These are phyloP conservation scores for Geum urbanum DNA, from an alignment of 306 rosid genomes.

Conservation along the genomic window DNA sequence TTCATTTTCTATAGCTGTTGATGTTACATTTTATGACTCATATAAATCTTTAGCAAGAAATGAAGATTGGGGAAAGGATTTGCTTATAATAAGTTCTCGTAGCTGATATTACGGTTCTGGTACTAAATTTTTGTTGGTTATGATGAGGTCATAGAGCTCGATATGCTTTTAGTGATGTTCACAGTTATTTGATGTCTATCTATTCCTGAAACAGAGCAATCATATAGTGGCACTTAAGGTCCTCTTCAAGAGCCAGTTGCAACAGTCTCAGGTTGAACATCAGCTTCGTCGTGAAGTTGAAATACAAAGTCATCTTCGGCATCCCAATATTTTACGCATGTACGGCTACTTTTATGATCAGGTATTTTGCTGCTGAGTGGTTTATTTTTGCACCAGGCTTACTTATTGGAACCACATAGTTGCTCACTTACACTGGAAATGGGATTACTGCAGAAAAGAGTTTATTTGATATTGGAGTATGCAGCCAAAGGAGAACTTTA, in stretches of 20 bases:
- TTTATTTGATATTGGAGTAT: constrained; percentile 89
- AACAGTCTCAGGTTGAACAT: constrained; percentile 98
- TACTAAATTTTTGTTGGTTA: too few species aligned
- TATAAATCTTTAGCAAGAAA: not conserved
- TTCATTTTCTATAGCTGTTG: not conserved
- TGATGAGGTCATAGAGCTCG: too few species aligned
- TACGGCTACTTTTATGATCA: constrained; percentile 97
- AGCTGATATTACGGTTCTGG: too few species aligned
- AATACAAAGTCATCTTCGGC: constrained; percentile 97
- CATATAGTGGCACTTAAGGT: constrained; percentile 93
- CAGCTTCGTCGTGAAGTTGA: constrained; percentile 98
- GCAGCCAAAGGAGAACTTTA: constrained; percentile 98
- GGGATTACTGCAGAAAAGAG: constrained; percentile 68
- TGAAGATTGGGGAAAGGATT: not conserved
- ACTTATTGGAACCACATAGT: constrained; percentile 14
- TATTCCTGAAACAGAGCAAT: constrained; percentile 68
- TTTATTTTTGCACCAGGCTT: not conserved
- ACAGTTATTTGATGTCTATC: constrained; percentile 15
- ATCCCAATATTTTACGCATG: constrained; percentile 85
- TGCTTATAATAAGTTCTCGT: not conserved
- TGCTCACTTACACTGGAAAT: constrained; percentile 14
- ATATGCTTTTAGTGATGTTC: constrained; percentile 7
- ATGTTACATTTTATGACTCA: not conserved
- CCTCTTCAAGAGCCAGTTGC: constrained; percentile 92
- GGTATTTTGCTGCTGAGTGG: constrained; percentile 34